Evolutionary conservation across 2,329 filamentous ascomycete genomes (phyloP).

Genomic region (Paracorniculantispora psalliotae): DNA sequence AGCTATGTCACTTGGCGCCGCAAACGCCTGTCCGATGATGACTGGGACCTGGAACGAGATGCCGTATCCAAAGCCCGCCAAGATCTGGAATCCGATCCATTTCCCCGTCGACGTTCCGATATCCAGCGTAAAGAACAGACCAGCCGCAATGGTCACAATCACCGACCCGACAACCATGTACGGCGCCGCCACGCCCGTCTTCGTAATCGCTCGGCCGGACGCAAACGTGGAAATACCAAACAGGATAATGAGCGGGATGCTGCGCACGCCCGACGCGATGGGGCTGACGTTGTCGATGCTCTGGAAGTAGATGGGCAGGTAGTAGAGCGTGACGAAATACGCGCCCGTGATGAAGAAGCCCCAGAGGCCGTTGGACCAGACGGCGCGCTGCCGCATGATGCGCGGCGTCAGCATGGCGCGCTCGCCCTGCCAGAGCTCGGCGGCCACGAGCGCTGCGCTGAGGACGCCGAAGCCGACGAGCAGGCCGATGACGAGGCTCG

Average conservation of each 20-base stretch:
- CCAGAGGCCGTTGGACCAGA: conserved; percentile 27
- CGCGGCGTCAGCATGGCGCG: conserved; percentile 32
- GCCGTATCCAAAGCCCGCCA: conserved; percentile 36
- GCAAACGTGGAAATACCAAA: neutral
- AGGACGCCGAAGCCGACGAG: conserved; percentile 29
- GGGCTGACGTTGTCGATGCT: conserved; percentile 29
- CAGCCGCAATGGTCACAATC: conserved; percentile 29
- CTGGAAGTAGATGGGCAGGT: conserved; percentile 37
- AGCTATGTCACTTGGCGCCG: conserved; percentile 29
- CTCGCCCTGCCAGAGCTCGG: conserved; percentile 35
- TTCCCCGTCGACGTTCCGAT: conserved; percentile 23
- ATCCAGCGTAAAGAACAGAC: conserved; percentile 29
- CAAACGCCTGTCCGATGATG: conserved; percentile 31
- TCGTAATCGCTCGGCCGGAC: neutral
- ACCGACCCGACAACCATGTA: conserved; percentile 22
- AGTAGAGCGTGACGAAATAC: conserved; percentile 28
- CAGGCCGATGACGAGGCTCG: conserved; percentile 31
- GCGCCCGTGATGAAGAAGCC: conserved; percentile 28
- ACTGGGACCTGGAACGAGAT: conserved; percentile 34
- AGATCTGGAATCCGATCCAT: conserved; percentile 42
- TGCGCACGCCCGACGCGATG: conserved; percentile 32
- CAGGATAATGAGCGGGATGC: neutral
- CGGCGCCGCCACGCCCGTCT: neutral
- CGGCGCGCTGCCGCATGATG: conserved; percentile 27
- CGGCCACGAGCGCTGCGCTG: conserved; percentile 24